These are phyloP conservation scores for Opeltia flavorubescens DNA, from an alignment of 495 filamentous ascomycete genomes.

Conservation along the genomic window DNA sequence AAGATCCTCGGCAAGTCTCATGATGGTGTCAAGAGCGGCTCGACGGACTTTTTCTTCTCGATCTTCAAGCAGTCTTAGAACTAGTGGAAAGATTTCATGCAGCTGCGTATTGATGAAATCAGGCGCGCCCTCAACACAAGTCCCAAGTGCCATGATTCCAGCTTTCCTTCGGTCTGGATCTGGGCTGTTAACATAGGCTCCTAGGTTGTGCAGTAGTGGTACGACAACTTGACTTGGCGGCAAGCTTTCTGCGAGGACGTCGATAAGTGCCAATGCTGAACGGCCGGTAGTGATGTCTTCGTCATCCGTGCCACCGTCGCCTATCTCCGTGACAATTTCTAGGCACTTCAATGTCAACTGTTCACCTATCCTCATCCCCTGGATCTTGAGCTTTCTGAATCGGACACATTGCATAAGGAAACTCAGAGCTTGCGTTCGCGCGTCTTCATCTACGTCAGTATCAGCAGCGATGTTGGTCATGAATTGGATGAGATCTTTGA, in stretches of 20 bases:
- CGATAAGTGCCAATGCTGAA: slow-evolving; percentile 75
- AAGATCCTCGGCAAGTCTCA: slow-evolving; percentile 81
- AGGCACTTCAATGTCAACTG: slow-evolving; percentile 75
- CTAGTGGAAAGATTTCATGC: slow-evolving; percentile 67
- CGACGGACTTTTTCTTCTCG: slow-evolving; percentile 67
- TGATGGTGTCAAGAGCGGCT: slow-evolving; percentile 72
- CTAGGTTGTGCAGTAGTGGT: slow-evolving; percentile 72
- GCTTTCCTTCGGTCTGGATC: slow-evolving; percentile 73
- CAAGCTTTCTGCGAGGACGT: slow-evolving; percentile 72
- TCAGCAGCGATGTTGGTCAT: slow-evolving; percentile 80
- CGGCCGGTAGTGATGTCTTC: slow-evolving; percentile 84
- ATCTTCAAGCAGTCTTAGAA: slow-evolving; percentile 76
- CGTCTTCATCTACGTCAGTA: slow-evolving; percentile 63
- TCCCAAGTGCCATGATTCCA: slow-evolving; percentile 81
- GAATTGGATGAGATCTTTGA: slow-evolving; percentile 82
- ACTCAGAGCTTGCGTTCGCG: slow-evolving; percentile 73
- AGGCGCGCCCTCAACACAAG: slow-evolving; percentile 90
- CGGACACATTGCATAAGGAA: slow-evolving; percentile 87
- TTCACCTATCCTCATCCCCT: slow-evolving; percentile 67
- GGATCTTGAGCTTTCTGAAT: slow-evolving; percentile 91
- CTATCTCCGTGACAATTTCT: slow-evolving; percentile 77
- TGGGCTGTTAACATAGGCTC: slow-evolving; percentile 56
- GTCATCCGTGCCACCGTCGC: slow-evolving; percentile 52
- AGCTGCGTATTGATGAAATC: slow-evolving; percentile 91
- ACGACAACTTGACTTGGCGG: slow-evolving; percentile 93